Base-by-base conservation (phyloP, 2,329 filamentous ascomycete species). In the Sporothrix dimorphospora region DNA sequence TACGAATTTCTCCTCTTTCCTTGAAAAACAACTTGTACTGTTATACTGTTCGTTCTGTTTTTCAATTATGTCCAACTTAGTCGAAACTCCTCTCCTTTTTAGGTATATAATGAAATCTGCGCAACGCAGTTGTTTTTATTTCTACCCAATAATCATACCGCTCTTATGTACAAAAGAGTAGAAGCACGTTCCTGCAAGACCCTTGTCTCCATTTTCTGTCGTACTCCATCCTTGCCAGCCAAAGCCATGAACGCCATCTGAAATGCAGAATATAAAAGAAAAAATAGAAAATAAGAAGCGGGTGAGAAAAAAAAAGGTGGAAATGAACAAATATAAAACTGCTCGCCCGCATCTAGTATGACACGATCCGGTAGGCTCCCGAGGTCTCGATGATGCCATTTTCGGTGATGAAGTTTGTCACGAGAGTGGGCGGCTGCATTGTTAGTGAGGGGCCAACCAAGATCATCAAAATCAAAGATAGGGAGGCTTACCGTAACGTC, bases 341-440 rank as follows among this genome's bases (percentile, higher is more conserved):
- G 4, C 59, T 21, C 16, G 9, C 27, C 2, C 21, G 1, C 34
- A 11, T n/a, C n/a, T 74, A 76, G 53, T 74, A 75, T 2, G 72
- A 71, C 11, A 76, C 73, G 3, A 76, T 57, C 14, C 73, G 69
- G 66, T 75, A 75, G 5, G 74, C 72, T 8, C 73, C 69, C 1
- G 69, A 73, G 6, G 74, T 72, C 45, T 75, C 71, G 21, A 76
- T 86, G 66, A 93, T 88, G 61, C 92, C 92, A 68, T 89, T 89
- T 79, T 94, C 92, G 0, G 92, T 94, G 76, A 94, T 91, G 76
- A 94, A 88, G 40, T 90, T 90, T 11, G 89, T 89, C 74, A 94
- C 91, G 45, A 92, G 81, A 65, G 89, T 85, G 2, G 91, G 91
- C 7, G 91, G 90, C 84, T 92, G 71, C 70, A 40, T 11, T 12